phyloP scores from a whole-genome alignment of 2,329 filamentous ascomycete genomes.

The Raffaelea ambrosiae region DNA sequence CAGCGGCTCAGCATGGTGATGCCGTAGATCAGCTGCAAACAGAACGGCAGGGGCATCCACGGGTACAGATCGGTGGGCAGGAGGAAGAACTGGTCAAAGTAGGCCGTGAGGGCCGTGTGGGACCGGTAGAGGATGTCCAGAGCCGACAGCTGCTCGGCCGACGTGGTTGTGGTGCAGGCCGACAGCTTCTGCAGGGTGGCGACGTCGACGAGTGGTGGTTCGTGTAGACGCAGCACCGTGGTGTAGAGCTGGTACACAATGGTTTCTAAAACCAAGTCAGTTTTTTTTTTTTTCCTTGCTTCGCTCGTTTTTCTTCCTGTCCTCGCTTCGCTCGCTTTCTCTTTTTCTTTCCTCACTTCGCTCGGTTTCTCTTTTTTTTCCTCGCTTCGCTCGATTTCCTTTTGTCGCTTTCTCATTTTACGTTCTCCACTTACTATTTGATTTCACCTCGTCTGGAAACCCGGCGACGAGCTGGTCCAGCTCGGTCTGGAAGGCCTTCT shows the following conservation, averaged over 20 bases:
- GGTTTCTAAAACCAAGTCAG: too few species aligned
- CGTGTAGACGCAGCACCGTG: conserved; percentile 34
- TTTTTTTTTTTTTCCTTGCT: too few species aligned
- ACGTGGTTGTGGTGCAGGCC: conserved; percentile 26
- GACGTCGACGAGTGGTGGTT: conserved; percentile 35
- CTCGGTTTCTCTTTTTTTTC: too few species aligned
- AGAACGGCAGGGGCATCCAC: conserved; percentile 35
- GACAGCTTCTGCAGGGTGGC: conserved; percentile 31
- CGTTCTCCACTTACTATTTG: conserved; percentile 24
- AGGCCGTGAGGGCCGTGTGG: conserved; percentile 35
- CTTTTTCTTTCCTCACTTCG: too few species aligned
- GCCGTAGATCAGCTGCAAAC: conserved; percentile 39
- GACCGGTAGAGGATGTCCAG: conserved; percentile 43
- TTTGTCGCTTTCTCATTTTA: too few species aligned
- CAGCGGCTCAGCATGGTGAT: conserved; percentile 42
- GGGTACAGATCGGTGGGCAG: conserved; percentile 34
- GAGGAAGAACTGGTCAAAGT: conserved; percentile 39
- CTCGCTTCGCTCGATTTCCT: too few species aligned
- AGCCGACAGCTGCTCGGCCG: conserved; percentile 24
- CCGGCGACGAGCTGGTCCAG: conserved; percentile 30
- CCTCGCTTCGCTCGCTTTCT: too few species aligned
- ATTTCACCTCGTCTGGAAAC: conserved; percentile 24
- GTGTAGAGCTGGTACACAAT: conserved; percentile 31
- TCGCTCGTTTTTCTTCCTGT: too few species aligned
- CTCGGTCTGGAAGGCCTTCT: conserved; percentile 36